These are phyloP conservation scores for Thermomyces lanuginosus DNA, from an alignment of 2,329 filamentous ascomycete genomes.

Conservation along the genomic window DNA sequence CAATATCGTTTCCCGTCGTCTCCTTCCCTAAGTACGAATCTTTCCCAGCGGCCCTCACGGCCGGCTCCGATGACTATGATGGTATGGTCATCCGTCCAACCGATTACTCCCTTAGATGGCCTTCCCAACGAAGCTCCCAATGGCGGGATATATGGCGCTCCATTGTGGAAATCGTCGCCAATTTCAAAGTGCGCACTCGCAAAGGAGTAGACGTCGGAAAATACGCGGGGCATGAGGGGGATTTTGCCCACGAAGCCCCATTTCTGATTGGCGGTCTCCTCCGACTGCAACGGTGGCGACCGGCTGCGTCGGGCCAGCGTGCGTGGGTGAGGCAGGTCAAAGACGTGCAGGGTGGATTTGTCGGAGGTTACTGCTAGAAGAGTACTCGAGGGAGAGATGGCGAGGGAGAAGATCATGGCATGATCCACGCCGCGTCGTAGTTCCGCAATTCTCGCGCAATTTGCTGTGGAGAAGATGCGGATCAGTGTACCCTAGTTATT, in stretches of 20 bases:
- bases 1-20: slow-evolving; percentile 52
- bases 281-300: slow-evolving; percentile 17
- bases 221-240: slow-evolving; percentile 68
- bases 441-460: slow-evolving; percentile 66
- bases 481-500: slow-evolving; percentile 60
- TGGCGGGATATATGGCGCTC: slow-evolving; percentile 30
- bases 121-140: slow-evolving; percentile 38
- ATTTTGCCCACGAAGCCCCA: slow-evolving; percentile 76
- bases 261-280: slow-evolving; percentile 47
- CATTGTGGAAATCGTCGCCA: slow-evolving; percentile 48
- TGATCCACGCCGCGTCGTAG: slow-evolving; percentile 77
- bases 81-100: slow-evolving; percentile 62
- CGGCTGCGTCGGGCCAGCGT: slow-evolving; percentile 19
- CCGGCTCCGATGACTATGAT: slow-evolving; percentile 66
- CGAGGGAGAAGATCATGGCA: slow-evolving; percentile 71
- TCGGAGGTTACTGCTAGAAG: slow-evolving; percentile 86
- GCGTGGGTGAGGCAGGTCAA: slow-evolving; percentile 51
- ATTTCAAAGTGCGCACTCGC: slow-evolving; percentile 67
- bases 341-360: slow-evolving; percentile 89
- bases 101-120: slow-evolving; percentile 67
- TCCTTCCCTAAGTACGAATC: slow-evolving; percentile 55
- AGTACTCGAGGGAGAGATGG: slow-evolving; percentile 66
- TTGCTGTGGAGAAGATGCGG: slow-evolving; percentile 66
- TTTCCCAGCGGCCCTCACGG: slow-evolving; percentile 71
- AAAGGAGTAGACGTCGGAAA: slow-evolving; percentile 81